Base-by-base conservation (phyloP, 2,329 filamentous ascomycete species). In the Trichoderma simmonsii region DNA sequence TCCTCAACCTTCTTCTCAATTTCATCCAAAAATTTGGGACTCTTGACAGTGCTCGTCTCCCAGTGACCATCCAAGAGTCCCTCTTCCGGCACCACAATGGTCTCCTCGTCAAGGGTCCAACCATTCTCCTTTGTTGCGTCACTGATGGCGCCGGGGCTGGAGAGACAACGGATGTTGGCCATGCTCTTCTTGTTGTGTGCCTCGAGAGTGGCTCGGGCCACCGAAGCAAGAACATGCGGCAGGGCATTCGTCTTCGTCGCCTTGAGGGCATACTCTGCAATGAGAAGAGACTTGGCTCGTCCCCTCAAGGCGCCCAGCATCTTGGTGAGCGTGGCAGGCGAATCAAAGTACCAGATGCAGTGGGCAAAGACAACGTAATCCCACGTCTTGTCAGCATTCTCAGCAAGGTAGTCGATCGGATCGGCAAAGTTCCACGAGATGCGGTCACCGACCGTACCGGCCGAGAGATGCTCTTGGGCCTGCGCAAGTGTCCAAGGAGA, bases 291-390 rank as follows among this genome's bases (percentile, higher is more conserved):
- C 26, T 57, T 72, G 6, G 71, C 75, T 9, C 77, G 77, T 14
- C 74, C 73, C 51, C 70, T 73, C 28, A 79, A 67, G 6, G 75
- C 73, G 6, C 59, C 51, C 7, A 80, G 71, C 18, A 77, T 78
- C 14, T 54, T 65, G 3, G 57, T 71, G 14, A 79, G 78, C 12
- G 79, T 74, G 0, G 75, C 73, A 0, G 81, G 81, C 1, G 81
- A 81, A 18, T 79, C 74, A 74, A 89, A 88, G 76, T 89, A 89
- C 84, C 85, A 89, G 32, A 87, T 80, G 74, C 81, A 84, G 77
- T 89, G 87, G 21, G 80, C 80, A 43, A 89, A 80, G 3, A 89
- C 83, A 2, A 83, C 81, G 26, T 80, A 82, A 73, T 87, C 84
- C 78, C 83, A 87, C 5, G 71, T 71, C 6, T 73, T 71, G 4